Evolutionary conservation across 495 filamentous ascomycete genomes (phyloP).

Genomic region (Penicillium canescens): DNA sequence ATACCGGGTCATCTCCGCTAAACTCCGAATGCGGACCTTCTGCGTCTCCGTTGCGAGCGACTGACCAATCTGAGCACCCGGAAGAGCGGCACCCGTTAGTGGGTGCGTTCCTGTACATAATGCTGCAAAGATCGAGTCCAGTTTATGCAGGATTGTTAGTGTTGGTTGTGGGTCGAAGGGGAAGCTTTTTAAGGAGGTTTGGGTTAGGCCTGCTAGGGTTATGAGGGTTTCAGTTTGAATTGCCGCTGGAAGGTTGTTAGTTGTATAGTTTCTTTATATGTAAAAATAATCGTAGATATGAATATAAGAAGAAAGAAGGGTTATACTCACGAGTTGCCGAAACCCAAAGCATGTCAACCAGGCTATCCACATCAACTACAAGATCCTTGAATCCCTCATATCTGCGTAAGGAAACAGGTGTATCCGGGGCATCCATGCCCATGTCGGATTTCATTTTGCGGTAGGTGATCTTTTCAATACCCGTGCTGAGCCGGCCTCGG

Average conservation of each 20-base stretch:
- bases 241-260: slow-evolving; percentile 50
- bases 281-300: background rate
- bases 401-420: slow-evolving; percentile 52
- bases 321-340: slow-evolving; percentile 71
- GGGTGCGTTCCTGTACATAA: slow-evolving; percentile 67
- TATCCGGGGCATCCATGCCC: slow-evolving; percentile 40
- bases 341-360: slow-evolving; percentile 80
- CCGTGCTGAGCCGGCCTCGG: slow-evolving; percentile 15
- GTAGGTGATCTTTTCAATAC: slow-evolving; percentile 21
- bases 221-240: slow-evolving; percentile 85
- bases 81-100: slow-evolving; percentile 61
- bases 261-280: background rate
- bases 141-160: slow-evolving; percentile 68
- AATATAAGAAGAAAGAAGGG: slow-evolving; percentile 5
- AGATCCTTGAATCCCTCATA: slow-evolving; percentile 71
- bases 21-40: slow-evolving; percentile 77
- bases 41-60: slow-evolving; percentile 62
- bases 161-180: slow-evolving; percentile 63
- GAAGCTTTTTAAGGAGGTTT: slow-evolving; percentile 65
- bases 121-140: slow-evolving; percentile 75
- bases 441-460: slow-evolving; percentile 64
- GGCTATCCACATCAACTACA: slow-evolving; percentile 64
- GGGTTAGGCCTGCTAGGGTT: slow-evolving; percentile 68
- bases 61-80: slow-evolving; percentile 58
- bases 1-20: slow-evolving; percentile 58